These are phyloP conservation scores for Malus hybrid DNA, from an alignment of 331 rosid species.

Conservation along the genomic window DNA sequence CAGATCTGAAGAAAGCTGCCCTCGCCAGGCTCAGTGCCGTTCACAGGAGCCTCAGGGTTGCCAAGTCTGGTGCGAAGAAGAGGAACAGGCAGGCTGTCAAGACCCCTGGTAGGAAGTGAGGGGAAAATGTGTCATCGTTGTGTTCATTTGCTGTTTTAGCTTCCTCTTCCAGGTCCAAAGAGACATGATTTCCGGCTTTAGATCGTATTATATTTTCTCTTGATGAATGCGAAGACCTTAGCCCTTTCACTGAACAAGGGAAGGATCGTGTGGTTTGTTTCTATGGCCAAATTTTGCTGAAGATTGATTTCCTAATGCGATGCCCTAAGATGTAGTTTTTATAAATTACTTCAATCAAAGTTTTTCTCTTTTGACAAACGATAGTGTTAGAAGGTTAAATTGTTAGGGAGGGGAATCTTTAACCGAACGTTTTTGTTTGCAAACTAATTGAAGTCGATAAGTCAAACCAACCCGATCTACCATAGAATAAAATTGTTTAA, in stretches of 20 bases:
- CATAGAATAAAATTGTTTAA: too few relatives aligned
- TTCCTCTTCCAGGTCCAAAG: background rate
- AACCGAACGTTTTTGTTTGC: too few relatives aligned
- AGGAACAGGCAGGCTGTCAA: constrained; percentile 23
- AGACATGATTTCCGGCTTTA: background rate
- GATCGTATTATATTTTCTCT: background rate
- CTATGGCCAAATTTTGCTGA: background rate
- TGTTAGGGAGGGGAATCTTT: too few relatives aligned
- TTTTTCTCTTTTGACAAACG: background rate
- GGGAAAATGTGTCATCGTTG: background rate
- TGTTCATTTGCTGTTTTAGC: background rate
- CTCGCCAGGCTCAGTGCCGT: constrained; percentile 21
- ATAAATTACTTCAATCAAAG: background rate
- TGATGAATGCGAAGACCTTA: background rate
- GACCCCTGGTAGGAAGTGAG: constrained; percentile 22
- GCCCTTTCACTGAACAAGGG: background rate
- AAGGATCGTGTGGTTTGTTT: background rate
- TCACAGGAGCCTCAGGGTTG: constrained; percentile 23
- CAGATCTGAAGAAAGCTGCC: constrained; percentile 25
- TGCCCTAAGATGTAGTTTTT: background rate
- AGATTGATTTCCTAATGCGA: background rate
- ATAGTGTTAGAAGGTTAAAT: too few relatives aligned
- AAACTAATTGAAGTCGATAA: too few relatives aligned
- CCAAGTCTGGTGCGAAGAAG: constrained; percentile 26
- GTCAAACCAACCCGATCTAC: too few relatives aligned